Evolutionary conservation across 768 basidiomycete species (phyloP).

Genomic region (Hygrophorus pudorinus): DNA sequence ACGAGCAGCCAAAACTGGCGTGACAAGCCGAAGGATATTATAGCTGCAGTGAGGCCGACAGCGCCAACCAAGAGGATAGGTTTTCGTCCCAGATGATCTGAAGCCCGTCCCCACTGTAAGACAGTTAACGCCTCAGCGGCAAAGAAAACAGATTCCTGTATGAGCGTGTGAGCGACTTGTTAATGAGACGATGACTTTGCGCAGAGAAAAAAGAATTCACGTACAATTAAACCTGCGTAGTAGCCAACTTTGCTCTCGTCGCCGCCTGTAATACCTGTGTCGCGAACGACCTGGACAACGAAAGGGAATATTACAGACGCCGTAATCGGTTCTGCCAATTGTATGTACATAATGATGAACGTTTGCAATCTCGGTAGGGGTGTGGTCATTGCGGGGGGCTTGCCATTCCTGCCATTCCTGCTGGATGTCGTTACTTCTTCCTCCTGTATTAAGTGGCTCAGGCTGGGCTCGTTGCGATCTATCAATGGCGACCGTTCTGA

Average conservation of each 20-base stretch:
- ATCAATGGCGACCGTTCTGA: too few relatives aligned
- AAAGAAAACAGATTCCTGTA: constrained; percentile 55
- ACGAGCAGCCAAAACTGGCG: constrained; percentile 11
- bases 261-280: constrained; percentile 53
- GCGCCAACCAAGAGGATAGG: constrained; percentile 33
- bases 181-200: too few relatives aligned
- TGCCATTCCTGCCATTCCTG: too few relatives aligned
- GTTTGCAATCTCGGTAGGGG: constrained; percentile 31
- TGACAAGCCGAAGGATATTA: constrained; percentile 22
- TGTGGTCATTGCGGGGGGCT: constrained; percentile 7
- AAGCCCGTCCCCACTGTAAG: constrained; percentile 54
- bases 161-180: too few relatives aligned
- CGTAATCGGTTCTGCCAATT: constrained; percentile 23
- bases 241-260: constrained; percentile 58
- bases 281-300: constrained; percentile 42
- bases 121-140: constrained; percentile 44
- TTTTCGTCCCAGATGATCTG: constrained; percentile 50
- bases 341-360: constrained; percentile 24
- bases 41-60: constrained; percentile 20
- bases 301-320: constrained; percentile 18
- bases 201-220: background rate
- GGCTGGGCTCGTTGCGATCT: too few relatives aligned
- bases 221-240: constrained; percentile 51
- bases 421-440: too few relatives aligned
- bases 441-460: too few relatives aligned